These are phyloP conservation scores for Cercospora sp. DNA, from an alignment of 2,329 filamentous ascomycete genomes.

Conservation along the genomic window DNA sequence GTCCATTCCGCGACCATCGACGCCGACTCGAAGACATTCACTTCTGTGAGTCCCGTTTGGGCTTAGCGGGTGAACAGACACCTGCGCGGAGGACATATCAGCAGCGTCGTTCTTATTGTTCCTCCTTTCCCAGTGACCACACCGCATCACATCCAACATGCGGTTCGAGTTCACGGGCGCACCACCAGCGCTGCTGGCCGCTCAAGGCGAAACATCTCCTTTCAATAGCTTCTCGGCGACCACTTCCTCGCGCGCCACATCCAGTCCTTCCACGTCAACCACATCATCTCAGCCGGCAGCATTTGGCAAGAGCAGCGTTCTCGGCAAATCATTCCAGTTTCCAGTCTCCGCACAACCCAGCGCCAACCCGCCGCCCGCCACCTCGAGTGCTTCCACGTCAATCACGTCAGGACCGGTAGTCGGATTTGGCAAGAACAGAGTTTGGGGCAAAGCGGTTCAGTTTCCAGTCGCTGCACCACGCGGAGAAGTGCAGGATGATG, in stretches of 20 bases:
- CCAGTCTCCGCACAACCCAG: neutral
- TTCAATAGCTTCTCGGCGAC: neutral
- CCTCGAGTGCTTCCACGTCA: neutral
- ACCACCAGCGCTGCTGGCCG: slow-evolving; percentile 3
- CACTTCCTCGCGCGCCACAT: neutral
- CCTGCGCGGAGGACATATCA: neutral
- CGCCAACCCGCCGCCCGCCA: neutral
- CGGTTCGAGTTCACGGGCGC: slow-evolving; percentile 27
- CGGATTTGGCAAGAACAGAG: neutral
- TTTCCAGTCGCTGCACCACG: neutral
- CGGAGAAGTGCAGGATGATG: neutral
- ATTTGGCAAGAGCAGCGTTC: neutral
- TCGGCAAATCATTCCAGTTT: neutral
- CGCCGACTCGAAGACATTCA: neutral
- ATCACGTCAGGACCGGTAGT: neutral
- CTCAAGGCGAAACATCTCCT: neutral
- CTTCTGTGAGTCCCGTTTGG: neutral
- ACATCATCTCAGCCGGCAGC: neutral
- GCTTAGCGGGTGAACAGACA: neutral
- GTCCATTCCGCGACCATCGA: neutral
- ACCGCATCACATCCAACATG: slow-evolving; percentile 12
- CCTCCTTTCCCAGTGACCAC: neutral
- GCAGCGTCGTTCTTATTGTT: neutral
- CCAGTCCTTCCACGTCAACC: neutral
- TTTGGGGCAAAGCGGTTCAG: neutral